Evolutionary conservation across 805 yeast species (phyloP).

Genomic region (Monosporozyma servazzii): DNA sequence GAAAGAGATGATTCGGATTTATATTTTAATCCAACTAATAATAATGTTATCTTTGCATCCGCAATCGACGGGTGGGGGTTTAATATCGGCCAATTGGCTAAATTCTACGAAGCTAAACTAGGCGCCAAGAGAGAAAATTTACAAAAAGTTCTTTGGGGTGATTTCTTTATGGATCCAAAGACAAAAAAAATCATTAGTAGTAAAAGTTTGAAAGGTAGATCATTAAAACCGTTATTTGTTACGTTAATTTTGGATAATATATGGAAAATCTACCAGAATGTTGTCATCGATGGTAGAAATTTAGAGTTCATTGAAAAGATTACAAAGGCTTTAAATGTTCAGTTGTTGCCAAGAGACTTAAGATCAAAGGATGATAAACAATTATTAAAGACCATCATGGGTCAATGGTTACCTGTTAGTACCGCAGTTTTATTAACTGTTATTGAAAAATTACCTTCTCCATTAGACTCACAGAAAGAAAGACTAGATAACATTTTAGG

Average conservation of each 20-base stretch:
- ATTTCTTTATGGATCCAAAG: slow-evolving; percentile 80
- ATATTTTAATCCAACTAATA: slow-evolving; percentile 78
- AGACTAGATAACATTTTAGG: slow-evolving; percentile 59
- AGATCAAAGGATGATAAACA: slow-evolving; percentile 67
- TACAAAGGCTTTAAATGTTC: slow-evolving; percentile 57
- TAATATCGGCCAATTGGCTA: slow-evolving; percentile 78
- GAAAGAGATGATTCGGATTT: slow-evolving; percentile 74
- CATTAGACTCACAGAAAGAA: slow-evolving; percentile 60
- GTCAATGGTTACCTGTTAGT: slow-evolving; percentile 93
- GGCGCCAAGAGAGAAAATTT: slow-evolving; percentile 76
- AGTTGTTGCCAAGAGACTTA: slow-evolving; percentile 64
- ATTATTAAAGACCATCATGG: slow-evolving; percentile 57
- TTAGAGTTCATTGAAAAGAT: slow-evolving; percentile 68
- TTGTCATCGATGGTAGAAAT: slow-evolving; percentile 55
- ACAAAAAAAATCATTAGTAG: slow-evolving; percentile 70
- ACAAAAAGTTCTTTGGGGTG: slow-evolving; percentile 93
- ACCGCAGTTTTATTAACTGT: slow-evolving; percentile 78
- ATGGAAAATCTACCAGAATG: slow-evolving; percentile 81
- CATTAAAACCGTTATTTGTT: slow-evolving; percentile 74
- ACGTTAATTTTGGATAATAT: slow-evolving; percentile 79
- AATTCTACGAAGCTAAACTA: slow-evolving; percentile 71
- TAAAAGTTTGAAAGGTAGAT: slow-evolving; percentile 52
- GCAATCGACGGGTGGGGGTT: slow-evolving; percentile 99
- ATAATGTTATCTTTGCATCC: slow-evolving; percentile 82
- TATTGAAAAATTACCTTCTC: slow-evolving; percentile 79